A percentile compares a stretch with the other conserved stretches of the same genome.
Evolutionary conservation across 1,284 basidiomycete species (phyloP).

Genomic region (Sporisorium graminicola): DNA sequence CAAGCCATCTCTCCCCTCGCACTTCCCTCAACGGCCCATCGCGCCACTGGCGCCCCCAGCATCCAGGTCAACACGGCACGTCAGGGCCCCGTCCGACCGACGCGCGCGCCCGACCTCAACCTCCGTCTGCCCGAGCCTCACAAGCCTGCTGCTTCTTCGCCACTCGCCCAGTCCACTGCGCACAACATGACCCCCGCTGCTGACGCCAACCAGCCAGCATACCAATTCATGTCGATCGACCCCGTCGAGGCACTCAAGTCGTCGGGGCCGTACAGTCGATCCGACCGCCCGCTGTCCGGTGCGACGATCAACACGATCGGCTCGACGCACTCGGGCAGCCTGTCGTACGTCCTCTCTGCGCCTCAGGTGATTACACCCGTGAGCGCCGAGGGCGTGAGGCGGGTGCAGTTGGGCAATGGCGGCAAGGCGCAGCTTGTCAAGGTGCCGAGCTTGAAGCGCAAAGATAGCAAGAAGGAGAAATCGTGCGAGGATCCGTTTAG

Average conservation of each 20-base stretch:
- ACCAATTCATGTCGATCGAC: constrained; percentile 54
- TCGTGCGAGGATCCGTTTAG: constrained; percentile 24
- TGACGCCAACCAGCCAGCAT: background rate
- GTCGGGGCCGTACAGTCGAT: constrained; percentile 12
- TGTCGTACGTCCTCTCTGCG: constrained; percentile 46
- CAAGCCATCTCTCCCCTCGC: constrained; percentile 12
- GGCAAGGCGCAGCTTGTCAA: constrained; percentile 50
- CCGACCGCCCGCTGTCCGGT: constrained; percentile 24
- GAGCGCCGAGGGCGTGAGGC: constrained; percentile 26
- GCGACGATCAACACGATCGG: constrained; percentile 45
- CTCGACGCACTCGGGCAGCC: constrained; percentile 21
- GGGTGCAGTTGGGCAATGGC: constrained; percentile 44
- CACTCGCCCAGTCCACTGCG: constrained; percentile 10
- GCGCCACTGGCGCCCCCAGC: constrained; percentile 27
- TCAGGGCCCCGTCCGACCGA: constrained; percentile 35
- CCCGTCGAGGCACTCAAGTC: constrained; percentile 32
- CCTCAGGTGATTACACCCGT: constrained; percentile 53
- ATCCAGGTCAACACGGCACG: constrained; percentile 32
- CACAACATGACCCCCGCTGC: background rate
- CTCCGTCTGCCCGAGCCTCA: constrained; percentile 34
- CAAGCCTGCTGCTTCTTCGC: constrained; percentile 21
- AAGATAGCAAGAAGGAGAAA: constrained; percentile 1
- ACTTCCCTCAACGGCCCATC: constrained; percentile 34
- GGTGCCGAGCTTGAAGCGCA: constrained; percentile 29
- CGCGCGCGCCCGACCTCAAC: constrained; percentile 51